Conservation (phyloP, 164 flowering plant species). For the Nymphaea colorata region DNA sequence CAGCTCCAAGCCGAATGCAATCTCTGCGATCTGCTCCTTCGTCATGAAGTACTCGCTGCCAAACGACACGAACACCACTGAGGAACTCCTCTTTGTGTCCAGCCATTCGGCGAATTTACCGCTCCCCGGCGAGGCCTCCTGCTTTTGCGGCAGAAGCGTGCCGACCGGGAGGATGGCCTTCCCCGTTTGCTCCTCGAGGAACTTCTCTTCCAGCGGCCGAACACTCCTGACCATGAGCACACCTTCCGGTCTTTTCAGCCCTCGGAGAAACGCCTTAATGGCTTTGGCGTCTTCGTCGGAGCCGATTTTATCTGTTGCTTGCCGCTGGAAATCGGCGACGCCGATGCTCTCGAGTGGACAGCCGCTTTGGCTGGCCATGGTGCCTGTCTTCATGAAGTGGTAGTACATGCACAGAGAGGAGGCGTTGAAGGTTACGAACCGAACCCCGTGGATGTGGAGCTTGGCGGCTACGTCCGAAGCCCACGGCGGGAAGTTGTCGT, state of each 20-base stretch:
- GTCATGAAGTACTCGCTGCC: conserved; percentile 31
- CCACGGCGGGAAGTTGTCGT: neutral
- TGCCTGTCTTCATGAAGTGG: neutral
- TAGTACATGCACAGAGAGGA: neutral
- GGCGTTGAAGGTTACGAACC: neutral
- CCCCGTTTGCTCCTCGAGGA: conserved; percentile 6
- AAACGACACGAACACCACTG: conserved; percentile 23
- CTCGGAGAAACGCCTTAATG: conserved; percentile 3
- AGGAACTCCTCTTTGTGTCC: conserved; percentile 7
- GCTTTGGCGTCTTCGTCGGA: conserved; percentile 4
- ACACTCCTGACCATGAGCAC: conserved; percentile 17
- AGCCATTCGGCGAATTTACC: conserved; percentile 19
- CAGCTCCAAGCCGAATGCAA: conserved; percentile 25
- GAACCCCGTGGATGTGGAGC: neutral
- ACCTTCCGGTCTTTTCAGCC: too few species aligned
- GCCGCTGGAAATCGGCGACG: neutral
- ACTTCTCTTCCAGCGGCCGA: conserved; percentile 23
- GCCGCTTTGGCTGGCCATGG: neutral
- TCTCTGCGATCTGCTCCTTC: conserved; percentile 19
- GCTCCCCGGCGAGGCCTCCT: neutral
- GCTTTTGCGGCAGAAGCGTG: conserved; percentile 17
- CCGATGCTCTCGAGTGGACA: neutral
- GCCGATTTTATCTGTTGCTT: neutral
- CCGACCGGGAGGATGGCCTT: conserved; percentile 24
- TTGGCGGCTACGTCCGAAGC: neutral